Base-by-base conservation (phyloP, 441 rosid genomes). In the Aleurites moluccanus region DNA sequence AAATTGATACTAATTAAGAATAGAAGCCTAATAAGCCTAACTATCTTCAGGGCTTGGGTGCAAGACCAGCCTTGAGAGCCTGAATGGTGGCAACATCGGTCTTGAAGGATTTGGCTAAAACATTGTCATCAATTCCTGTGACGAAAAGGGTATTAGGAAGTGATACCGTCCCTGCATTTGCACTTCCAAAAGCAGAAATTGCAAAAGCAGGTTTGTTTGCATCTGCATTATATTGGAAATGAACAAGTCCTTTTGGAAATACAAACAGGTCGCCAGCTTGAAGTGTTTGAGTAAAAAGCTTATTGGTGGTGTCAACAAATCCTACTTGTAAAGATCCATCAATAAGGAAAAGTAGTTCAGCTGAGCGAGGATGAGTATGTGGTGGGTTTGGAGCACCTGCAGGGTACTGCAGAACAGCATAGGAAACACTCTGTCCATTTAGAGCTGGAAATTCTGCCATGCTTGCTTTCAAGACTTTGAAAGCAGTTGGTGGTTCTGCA, bases 201-300 rank as follows among this genome's bases (percentile, higher is more conserved):
- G 85, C 84, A 0, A 67, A 0, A 13, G 83, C 80, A 0, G 56
- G n/a, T 0, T 78, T 76, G 3, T 63, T 30, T 9, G 66, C 63
- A 45, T 78, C 81, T 9, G 78, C 59, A 45, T 78, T 82, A 78
- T 78, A 80, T 73, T 85, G 88, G 67, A 69, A 82, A 33, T 85
- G 86, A 64, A 79, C 84, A 3, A 79, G 80, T 45, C 88, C 84
- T 73, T 82, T 84, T 0, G 84, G 85, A 42, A 85, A 79, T 10
- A 80, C 62, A 16, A 80, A 82, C 82, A 80, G 13, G 47, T 81
- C 85, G 0, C 81, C 84, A 0, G 73, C 33, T 55, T 83, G 82
- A 1, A 83, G 72, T 4, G 80, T 83, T 47, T 77, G 84, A 70
- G 57, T 73, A 73, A 45, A 85, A 62, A 83, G 83, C 80, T 73